Conservation (phyloP, 352 stramenopile species). For the Globisporangium polare region DNA sequence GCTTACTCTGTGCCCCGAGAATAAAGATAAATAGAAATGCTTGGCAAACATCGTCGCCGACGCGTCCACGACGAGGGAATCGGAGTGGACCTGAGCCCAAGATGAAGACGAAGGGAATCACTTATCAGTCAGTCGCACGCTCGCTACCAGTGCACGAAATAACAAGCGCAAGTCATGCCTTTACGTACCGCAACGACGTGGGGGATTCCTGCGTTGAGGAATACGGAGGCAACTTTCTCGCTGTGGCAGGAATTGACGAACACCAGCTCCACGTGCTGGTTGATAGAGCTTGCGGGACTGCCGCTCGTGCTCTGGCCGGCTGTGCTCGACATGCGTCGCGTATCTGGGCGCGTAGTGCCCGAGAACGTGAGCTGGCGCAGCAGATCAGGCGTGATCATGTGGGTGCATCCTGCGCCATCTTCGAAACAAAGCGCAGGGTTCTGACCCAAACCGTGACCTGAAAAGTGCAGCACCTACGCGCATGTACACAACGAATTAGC, state of each 20-base stretch:
- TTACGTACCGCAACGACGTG: constrained; percentile 86
- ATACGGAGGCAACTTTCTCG: constrained; percentile 83
- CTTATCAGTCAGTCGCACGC: not conserved
- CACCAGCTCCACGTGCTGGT: constrained; percentile 52
- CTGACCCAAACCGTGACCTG: constrained; percentile 65
- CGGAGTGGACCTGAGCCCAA: constrained; percentile 52
- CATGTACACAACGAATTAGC: not conserved
- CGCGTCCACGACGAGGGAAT: constrained; percentile 71
- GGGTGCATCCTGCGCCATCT: constrained; percentile 64
- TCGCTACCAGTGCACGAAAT: not conserved
- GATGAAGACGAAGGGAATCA: not conserved
- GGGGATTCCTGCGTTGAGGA: constrained; percentile 85
- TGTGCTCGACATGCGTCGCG: constrained; percentile 2
- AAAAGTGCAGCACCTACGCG: constrained; percentile 73
- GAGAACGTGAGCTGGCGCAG: constrained; percentile 70
- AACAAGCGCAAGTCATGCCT: not conserved
- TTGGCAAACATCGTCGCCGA: constrained; percentile 82
- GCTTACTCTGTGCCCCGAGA: constrained; percentile 63
- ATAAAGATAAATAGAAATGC: constrained; percentile 81
- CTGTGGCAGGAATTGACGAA: constrained; percentile 87
- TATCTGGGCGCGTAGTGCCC: constrained; percentile 16
- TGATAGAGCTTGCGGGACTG: constrained; percentile 6
- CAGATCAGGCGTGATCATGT: constrained; percentile 66
- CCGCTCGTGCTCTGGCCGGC: constrained; percentile 14
- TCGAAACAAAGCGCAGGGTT: constrained; percentile 76